These are phyloP conservation scores for Penicillium sp. DNA, from an alignment of 2,329 filamentous ascomycete genomes.

Conservation along the genomic window DNA sequence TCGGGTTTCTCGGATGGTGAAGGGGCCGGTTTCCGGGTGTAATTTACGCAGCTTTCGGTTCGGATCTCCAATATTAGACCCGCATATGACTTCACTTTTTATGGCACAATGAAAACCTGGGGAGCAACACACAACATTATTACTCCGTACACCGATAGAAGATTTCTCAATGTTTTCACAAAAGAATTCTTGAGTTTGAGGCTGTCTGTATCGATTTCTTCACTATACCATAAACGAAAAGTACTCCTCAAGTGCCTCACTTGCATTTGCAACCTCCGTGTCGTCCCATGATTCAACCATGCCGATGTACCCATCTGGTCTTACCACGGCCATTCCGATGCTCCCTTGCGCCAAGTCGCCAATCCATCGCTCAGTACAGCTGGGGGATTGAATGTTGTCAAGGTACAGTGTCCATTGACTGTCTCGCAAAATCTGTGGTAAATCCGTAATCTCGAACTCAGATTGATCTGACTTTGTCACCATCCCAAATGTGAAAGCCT, in stretches of 20 bases:
- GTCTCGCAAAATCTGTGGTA: constrained; percentile 63
- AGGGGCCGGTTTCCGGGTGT: too few relatives aligned
- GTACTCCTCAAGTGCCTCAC: constrained; percentile 53
- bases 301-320: constrained; percentile 74
- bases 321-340: constrained; percentile 66
- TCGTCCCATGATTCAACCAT: constrained; percentile 44
- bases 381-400: constrained; percentile 60
- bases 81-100: too few relatives aligned
- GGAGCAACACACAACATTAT: too few relatives aligned
- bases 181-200: neutral
- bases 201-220: too few relatives aligned
- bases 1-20: too few relatives aligned
- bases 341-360: constrained; percentile 59
- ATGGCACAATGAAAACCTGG: too few relatives aligned
- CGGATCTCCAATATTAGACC: too few relatives aligned
- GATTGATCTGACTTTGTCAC: constrained; percentile 67
- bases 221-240: constrained; percentile 34
- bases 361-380: constrained; percentile 70
- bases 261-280: constrained; percentile 37
- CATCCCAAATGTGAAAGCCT: constrained; percentile 68
- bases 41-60: too few relatives aligned
- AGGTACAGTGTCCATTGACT: constrained; percentile 73
- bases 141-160: too few relatives aligned
- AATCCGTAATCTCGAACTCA: constrained; percentile 65
- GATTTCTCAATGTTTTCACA: too few relatives aligned